These are phyloP conservation scores for Termitomyces sp. DNA, from an alignment of 768 basidiomycete species.

Conservation along the genomic window DNA sequence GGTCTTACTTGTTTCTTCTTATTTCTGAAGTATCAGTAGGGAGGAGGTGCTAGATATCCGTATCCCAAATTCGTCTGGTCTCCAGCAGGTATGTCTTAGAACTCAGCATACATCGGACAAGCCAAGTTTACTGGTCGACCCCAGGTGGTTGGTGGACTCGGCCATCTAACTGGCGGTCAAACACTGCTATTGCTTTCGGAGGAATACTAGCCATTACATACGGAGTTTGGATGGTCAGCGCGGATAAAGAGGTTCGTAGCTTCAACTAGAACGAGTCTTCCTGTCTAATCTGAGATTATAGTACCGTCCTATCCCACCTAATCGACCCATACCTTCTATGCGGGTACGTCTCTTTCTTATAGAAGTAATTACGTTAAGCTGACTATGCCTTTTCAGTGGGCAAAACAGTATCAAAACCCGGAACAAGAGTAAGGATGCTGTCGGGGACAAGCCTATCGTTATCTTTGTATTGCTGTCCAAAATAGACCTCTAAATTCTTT, in stretches of 20 bases:
- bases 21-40: conserved; percentile 34
- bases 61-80: conserved; percentile 96
- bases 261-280: not conserved
- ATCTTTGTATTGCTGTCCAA: conserved; percentile 1
- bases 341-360: conserved; percentile 38
- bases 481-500: conserved; percentile 1
- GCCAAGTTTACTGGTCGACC: not conserved
- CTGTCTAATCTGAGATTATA: conserved; percentile 19
- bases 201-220: conserved; percentile 68
- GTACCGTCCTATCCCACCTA: conserved; percentile 56
- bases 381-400: conserved; percentile 21
- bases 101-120: not conserved
- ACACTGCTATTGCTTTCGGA: conserved; percentile 68
- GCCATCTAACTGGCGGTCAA: conserved; percentile 83
- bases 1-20: not conserved
- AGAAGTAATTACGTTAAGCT: not conserved
- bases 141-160: conserved; percentile 95
- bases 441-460: conserved; percentile 1
- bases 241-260: conserved; percentile 67
- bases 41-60: conserved; percentile 82
- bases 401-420: conserved; percentile 26
- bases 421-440: conserved; percentile 7
- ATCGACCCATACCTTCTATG: conserved; percentile 74
- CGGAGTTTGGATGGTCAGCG: conserved; percentile 63
- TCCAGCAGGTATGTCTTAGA: conserved; percentile 59